Conservation (phyloP, 2,329 filamentous ascomycete species). For the Aspergillus sp. region DNA sequence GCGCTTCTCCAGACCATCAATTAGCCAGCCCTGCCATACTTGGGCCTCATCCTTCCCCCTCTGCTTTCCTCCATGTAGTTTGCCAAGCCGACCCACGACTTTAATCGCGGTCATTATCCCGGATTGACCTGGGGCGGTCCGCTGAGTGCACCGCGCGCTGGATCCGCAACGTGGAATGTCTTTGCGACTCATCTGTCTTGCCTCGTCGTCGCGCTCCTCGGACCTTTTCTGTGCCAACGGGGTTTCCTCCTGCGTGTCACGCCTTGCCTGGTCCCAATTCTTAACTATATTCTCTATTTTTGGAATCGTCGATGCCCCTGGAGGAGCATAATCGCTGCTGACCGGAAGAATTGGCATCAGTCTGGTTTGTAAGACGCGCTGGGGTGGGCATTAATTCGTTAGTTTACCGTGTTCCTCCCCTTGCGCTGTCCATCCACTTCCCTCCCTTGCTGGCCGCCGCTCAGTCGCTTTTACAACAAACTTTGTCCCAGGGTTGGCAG, state of each 20-base stretch:
- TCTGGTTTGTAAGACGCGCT: conserved; percentile 19
- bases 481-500: neutral
- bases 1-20: neutral
- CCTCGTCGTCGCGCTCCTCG: conserved; percentile 11
- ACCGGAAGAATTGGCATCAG: conserved; percentile 1
- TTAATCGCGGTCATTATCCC: conserved; percentile 5
- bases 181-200: conserved; percentile 13
- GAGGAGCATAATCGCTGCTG: conserved; percentile 7
- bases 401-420: conserved; percentile 8
- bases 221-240: conserved; percentile 17
- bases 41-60: neutral
- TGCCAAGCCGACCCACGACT: neutral
- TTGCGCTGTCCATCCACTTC: conserved; percentile 7
- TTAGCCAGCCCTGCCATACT: neutral
- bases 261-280: conserved; percentile 16
- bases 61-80: conserved; percentile 1
- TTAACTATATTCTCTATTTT: conserved; percentile 15
- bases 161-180: conserved; percentile 24
- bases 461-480: neutral
- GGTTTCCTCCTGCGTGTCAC: conserved; percentile 16
- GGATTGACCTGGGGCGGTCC: neutral
- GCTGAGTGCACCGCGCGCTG: neutral
- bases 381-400: conserved; percentile 7
- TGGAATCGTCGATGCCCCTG: conserved; percentile 4
- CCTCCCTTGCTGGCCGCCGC: conserved; percentile 5